Conservation (phyloP, 441 rosid species). For the Erodium chrysanthum region DNA sequence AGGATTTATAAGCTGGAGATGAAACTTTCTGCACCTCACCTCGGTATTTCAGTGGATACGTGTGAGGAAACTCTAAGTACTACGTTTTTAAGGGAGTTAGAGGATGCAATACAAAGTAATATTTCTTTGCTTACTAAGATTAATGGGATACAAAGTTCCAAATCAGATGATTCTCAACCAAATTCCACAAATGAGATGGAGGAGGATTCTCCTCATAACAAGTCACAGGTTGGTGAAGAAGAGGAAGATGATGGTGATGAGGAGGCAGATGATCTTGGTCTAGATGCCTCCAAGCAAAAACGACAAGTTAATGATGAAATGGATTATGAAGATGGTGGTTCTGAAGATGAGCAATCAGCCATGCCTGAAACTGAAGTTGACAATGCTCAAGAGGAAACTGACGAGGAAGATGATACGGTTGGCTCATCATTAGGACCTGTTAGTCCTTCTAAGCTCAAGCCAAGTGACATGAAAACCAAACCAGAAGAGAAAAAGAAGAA, state of each 20-base stretch:
- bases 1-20: conserved; percentile 74
- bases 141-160: conserved; percentile 52
- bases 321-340: conserved; percentile 66
- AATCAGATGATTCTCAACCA: conserved; percentile 32
- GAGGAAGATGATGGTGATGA: conserved; percentile 39
- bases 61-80: conserved; percentile 55
- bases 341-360: conserved; percentile 33
- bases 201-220: conserved; percentile 34
- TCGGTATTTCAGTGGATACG: conserved; percentile 38
- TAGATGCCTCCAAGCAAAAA: conserved; percentile 64
- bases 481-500: conserved; percentile 27
- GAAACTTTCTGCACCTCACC: conserved; percentile 52
- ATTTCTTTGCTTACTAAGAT: conserved; percentile 52
- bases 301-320: conserved; percentile 53
- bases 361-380: conserved; percentile 46
- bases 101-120: conserved; percentile 81
- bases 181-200: conserved; percentile 38
- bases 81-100: conserved; percentile 62
- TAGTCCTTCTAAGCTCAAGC: conserved; percentile 22
- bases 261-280: conserved; percentile 75
- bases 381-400: conserved; percentile 30
- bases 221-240: conserved; percentile 29
- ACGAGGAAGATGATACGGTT: conserved; percentile 25
- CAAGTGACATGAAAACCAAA: conserved; percentile 24
- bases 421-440: conserved; percentile 13